phyloP scores from a whole-genome alignment of 148 eudicot species.

The Rhododendron mucronatum region DNA sequence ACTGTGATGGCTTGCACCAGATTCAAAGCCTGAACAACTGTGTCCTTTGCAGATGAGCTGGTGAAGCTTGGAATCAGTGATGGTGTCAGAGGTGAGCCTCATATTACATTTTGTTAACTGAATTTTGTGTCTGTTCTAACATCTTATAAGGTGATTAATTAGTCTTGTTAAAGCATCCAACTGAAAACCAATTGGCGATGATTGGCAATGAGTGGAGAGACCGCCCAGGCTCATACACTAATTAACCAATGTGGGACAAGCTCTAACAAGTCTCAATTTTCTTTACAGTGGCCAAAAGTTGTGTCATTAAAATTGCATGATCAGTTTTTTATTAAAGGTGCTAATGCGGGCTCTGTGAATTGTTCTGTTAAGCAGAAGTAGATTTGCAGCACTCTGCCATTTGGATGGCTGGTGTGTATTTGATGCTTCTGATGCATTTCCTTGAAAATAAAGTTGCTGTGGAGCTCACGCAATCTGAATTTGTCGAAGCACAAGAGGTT shows the following conservation, averaged over 20 bases:
- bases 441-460: slow-evolving; percentile 93
- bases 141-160: background rate
- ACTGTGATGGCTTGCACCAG: background rate
- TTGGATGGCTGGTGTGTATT: slow-evolving; percentile 92
- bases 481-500: slow-evolving; percentile 98
- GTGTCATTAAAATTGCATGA: background rate
- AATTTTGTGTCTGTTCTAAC: background rate
- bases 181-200: background rate
- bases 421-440: slow-evolving; percentile 93
- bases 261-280: background rate
- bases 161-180: background rate
- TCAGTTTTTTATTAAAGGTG: background rate
- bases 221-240: background rate
- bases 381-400: slow-evolving; percentile 91
- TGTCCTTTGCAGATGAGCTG: slow-evolving; percentile 72
- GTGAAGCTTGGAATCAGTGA: slow-evolving; percentile 73
- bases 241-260: background rate
- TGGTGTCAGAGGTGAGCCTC: slow-evolving; percentile 58
- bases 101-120: background rate
- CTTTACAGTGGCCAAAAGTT: background rate
- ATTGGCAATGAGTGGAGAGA: background rate
- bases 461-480: slow-evolving; percentile 89
- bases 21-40: slow-evolving; percentile 15
- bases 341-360: slow-evolving; percentile 10
- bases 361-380: slow-evolving; percentile 57